Base-by-base conservation (phyloP, 371 early-diverging fungal species). In the Syncephalis fuscata region DNA sequence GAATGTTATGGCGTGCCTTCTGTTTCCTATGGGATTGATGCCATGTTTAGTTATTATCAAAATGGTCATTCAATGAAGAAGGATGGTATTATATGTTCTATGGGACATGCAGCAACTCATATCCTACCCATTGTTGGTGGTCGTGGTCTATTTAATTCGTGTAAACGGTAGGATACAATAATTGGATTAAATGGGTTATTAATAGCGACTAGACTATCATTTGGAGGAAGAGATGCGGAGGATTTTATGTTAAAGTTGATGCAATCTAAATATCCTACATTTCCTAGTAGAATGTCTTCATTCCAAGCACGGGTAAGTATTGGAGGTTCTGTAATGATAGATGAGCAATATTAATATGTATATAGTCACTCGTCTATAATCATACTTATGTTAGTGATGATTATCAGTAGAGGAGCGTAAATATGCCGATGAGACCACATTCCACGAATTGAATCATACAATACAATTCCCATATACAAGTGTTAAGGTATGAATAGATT, bases 181-280 rank as follows among this genome's bases (percentile, higher is more conserved):
- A 17, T 36, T 19, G 11, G 4, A 41, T 22, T n/a, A 21, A 0
- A 22, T 15, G 3, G 39, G 9, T 0, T 21, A 44, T 21, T 0
- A 4, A 8, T 40, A 5, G 15, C 25, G 41, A 17, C 9, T 41
- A 22, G 80, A 32, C 62, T 83, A 16, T 66, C 71, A 7, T 76
- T 73, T 57, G 85, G 85, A 25, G 81, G 82, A n/a, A 69, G 64
- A 14, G 65, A 77, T 49, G 70, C 83, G 36, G 72, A 80, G 1
- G 88, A 88, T 22, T 85, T 73, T 53, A 65, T 91, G 79, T 64
- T 82, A 26, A 85, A 85, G 57, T 65, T 86, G 3, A 67, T 92
- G 72, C 91, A 90, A 57, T 67, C 84, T 27, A 92, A 92, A 58
- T 92, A 90, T 54, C 83, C 91, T 0, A 77, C 77, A 0, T 88